Base-by-base conservation (phyloP, 768 basidiomycete species). In the Hirschioporus abietinus region DNA sequence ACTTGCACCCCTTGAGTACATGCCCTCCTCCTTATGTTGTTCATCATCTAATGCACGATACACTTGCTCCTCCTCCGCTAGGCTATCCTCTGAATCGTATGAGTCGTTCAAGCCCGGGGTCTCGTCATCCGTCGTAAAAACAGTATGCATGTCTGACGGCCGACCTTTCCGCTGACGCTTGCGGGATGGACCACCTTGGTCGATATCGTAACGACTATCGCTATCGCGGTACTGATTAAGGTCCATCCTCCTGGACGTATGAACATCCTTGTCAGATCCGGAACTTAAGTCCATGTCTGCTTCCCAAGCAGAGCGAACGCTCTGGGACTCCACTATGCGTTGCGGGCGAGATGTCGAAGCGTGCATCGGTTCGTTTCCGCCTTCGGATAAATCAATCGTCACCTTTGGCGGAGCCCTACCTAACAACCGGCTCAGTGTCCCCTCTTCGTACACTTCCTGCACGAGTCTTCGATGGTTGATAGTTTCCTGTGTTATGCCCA, bases 401-500 rank as follows among this genome's bases (percentile, higher is more conserved):
- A 59, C 63, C 61, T 23, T 23, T 8, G 62, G 67, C 10, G 68
- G 67, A 58, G n/a, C 66, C 64, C 9, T 77, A 76, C 63, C 83
- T 85, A 15, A 91, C 76, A 64, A 88, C 77, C 81, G 77, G 68
- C 94, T 92, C 64, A 94, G 74, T 0, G 78, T 74, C 64, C 82
- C 75, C 64, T 80, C 80, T 69, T 89, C 77, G 72, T 91, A 90
- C 17, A 93, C 78, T 67, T 92, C 89, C 72, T 86, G 82, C 1
- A 92, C 84, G 1, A 91, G 78, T 62, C 79, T 80, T 30, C 93
- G 85, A 70, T 91, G 90, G 66, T 89, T 90, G 64, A 92, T 84
- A 0, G 88, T 91, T 91, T 95, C 91, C 74, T 90, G 88, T 1
- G 93, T 91, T 7, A 96, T 84, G 10, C 91, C 89, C 80, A 96